phyloP scores from a whole-genome alignment of 441 rosid species.

The Codiaeum variegatum region DNA sequence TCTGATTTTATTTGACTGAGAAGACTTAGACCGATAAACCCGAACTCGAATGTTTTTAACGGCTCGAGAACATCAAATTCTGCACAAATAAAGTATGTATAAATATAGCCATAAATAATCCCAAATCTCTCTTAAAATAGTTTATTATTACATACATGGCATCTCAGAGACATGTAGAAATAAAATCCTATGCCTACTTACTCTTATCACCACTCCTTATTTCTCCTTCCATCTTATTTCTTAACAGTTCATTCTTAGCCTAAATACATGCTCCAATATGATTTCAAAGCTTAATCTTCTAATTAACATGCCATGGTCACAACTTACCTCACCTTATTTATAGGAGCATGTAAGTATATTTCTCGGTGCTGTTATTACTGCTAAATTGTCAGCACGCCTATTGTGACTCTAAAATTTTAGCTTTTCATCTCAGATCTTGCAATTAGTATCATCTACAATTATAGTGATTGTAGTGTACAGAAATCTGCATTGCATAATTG shows the following conservation, averaged over 20 bases:
- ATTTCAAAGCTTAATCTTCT: slow-evolving; percentile 37
- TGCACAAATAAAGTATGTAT: neutral
- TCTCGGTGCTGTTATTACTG: slow-evolving; percentile 40
- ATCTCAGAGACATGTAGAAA: neutral
- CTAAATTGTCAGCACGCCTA: slow-evolving; percentile 27
- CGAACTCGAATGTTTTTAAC: no score
- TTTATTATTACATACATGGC: neutral
- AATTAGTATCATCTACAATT: slow-evolving; percentile 48
- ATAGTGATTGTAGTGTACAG: slow-evolving; percentile 37
- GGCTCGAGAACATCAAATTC: no score
- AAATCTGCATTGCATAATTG: slow-evolving; percentile 41
- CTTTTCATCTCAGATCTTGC: slow-evolving; percentile 53
- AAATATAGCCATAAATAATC: neutral
- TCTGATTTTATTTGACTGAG: no score
- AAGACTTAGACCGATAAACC: no score
- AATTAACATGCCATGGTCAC: slow-evolving; percentile 36
- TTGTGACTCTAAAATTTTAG: slow-evolving; percentile 41
- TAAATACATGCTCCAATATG: neutral
- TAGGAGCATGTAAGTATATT: slow-evolving; percentile 55
- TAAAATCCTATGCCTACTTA: slow-evolving; percentile 7
- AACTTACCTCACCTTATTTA: no score
- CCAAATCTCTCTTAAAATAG: neutral
- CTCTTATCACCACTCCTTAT: neutral
- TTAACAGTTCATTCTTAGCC: no score
- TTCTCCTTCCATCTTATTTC: neutral